A percentile compares a stretch with the other conserved stretches of the same genome.
These are phyloP conservation scores for Sphaerulina vaccinii DNA, from an alignment of 2,329 filamentous ascomycete genomes.

Conservation along the genomic window DNA sequence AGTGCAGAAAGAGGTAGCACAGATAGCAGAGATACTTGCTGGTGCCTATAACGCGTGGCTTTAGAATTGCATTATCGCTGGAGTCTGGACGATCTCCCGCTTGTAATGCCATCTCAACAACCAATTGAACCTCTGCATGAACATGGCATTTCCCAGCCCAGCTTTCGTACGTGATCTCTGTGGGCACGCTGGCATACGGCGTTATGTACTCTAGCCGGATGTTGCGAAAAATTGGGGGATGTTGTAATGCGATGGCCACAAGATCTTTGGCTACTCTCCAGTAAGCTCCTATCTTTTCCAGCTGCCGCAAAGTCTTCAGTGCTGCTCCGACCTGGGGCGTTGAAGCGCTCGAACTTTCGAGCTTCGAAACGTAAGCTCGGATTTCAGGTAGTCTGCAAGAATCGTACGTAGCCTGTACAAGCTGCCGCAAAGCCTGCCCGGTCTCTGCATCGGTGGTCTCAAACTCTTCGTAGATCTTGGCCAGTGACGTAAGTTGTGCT, in stretches of 20 bases:
- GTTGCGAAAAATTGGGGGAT: background rate
- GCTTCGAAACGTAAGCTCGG: constrained; percentile 2
- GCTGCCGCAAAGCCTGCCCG: background rate
- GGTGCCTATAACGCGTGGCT: constrained; percentile 15
- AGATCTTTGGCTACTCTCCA: constrained; percentile 15
- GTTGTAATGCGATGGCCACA: constrained; percentile 1
- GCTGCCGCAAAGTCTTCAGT: constrained; percentile 18
- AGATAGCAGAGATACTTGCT: constrained; percentile 23
- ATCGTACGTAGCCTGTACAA: constrained; percentile 8
- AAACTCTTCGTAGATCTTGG: constrained; percentile 5
- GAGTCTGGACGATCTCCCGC: background rate
- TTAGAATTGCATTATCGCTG: background rate
- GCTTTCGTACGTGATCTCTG: constrained; percentile 14
- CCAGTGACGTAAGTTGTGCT: background rate
- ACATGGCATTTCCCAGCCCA: constrained; percentile 20
- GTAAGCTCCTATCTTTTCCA: constrained; percentile 19
- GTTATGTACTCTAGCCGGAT: constrained; percentile 12
- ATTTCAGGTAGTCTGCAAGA: constrained; percentile 8
- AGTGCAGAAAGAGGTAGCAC: constrained; percentile 16
- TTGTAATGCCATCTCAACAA: constrained; percentile 11
- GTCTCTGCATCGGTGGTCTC: constrained; percentile 1
- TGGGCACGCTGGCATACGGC: constrained; percentile 11
- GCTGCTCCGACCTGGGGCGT: constrained; percentile 18
- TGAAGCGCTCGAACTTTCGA: constrained; percentile 6
- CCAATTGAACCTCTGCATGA: constrained; percentile 19